A percentile compares a stretch with the other conserved stretches of the same genome.
phyloP scores from a whole-genome alignment of 768 basidiomycete species.

The Xerocomus brunneocitrinus region DNA sequence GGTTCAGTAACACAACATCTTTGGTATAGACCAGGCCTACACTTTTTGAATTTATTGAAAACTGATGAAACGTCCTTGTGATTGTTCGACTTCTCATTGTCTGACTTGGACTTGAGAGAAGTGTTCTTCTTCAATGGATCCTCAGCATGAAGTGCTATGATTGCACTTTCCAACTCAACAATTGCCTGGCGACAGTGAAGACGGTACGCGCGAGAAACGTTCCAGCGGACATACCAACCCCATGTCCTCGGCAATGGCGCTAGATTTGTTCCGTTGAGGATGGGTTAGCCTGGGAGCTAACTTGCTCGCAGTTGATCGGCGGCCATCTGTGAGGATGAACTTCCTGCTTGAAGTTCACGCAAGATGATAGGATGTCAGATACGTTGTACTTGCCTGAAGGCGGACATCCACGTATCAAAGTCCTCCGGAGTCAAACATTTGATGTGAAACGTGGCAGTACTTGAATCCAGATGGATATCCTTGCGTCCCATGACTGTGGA shows the following conservation, averaged over 20 bases:
- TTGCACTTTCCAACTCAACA: slow-evolving; percentile 51
- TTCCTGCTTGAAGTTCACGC: slow-evolving; percentile 42
- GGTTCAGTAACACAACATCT: not conserved
- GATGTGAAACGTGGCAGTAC: slow-evolving; percentile 75
- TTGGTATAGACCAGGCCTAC: slow-evolving; percentile 31
- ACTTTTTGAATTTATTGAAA: slow-evolving; percentile 61
- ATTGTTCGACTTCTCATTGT: slow-evolving; percentile 42
- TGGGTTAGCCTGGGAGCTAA: slow-evolving; percentile 41
- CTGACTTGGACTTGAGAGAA: slow-evolving; percentile 34
- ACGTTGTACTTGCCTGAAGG: slow-evolving; percentile 53
- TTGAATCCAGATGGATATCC: slow-evolving; percentile 79
- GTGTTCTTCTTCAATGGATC: slow-evolving; percentile 32
- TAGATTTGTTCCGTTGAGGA: slow-evolving; percentile 45
- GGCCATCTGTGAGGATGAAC: slow-evolving; percentile 45
- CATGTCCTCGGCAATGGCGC: slow-evolving; percentile 61
- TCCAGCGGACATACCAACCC: slow-evolving; percentile 42
- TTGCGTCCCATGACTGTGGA: slow-evolving; percentile 67
- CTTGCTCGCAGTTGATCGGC: slow-evolving; percentile 33
- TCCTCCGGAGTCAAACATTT: slow-evolving; percentile 70
- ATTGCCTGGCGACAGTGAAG: slow-evolving; percentile 43
- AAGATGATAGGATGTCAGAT: slow-evolving; percentile 6
- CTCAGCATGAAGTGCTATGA: slow-evolving; percentile 41
- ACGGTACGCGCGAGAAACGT: slow-evolving; percentile 1
- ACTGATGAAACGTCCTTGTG: slow-evolving; percentile 31
- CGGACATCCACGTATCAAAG: slow-evolving; percentile 69